Percentiles rank a stretch among this genome's conserved stretches.
Evolutionary conservation across 495 filamentous ascomycete genomes (phyloP).

Genomic region (Penicillium roqueforti): DNA sequence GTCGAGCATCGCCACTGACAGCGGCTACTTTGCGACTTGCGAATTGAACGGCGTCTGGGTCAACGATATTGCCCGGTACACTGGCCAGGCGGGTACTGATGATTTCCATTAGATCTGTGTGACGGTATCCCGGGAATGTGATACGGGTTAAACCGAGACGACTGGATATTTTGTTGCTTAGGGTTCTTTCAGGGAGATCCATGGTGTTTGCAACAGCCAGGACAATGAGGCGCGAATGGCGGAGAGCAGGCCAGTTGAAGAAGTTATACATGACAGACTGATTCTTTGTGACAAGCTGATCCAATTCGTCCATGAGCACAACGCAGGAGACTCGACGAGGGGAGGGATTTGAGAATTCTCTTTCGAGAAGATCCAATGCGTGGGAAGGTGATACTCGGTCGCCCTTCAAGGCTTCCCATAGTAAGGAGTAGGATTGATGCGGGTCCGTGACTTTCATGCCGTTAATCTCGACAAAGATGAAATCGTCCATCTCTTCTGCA

Average conservation of each 20-base stretch:
- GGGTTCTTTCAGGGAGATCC: slow-evolving; percentile 94
- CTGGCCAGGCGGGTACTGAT: slow-evolving; percentile 83
- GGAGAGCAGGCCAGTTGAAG: slow-evolving; percentile 98
- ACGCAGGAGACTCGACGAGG: slow-evolving; percentile 93
- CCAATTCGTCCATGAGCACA: slow-evolving; percentile 97
- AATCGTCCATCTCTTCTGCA: slow-evolving; percentile 93
- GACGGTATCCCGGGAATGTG: slow-evolving; percentile 95
- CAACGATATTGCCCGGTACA: slow-evolving; percentile 85
- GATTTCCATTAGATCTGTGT: slow-evolving; percentile 97
- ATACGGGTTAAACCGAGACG: slow-evolving; percentile 86
- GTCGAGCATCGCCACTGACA: slow-evolving; percentile 87
- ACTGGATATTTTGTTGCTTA: slow-evolving; percentile 96
- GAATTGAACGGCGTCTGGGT: slow-evolving; percentile 92
- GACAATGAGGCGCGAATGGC: slow-evolving; percentile 89
- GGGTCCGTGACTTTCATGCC: slow-evolving; percentile 99
- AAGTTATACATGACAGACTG: slow-evolving; percentile 99
- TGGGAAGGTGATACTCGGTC: slow-evolving; percentile 91
- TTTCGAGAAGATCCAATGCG: slow-evolving; percentile 83
- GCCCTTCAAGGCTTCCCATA: slow-evolving; percentile 94
- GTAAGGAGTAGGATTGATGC: slow-evolving; percentile 88
- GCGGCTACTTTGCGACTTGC: slow-evolving; percentile 95
- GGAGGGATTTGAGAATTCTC: slow-evolving; percentile 84
- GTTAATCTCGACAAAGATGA: slow-evolving; percentile 99
- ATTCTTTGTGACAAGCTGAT: slow-evolving; percentile 95
- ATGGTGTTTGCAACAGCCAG: slow-evolving; percentile 98